A percentile compares a stretch with the other conserved stretches of the same genome.
Conservation (phyloP, 306 rosid genomes). For the Castanea sativa region DNA sequence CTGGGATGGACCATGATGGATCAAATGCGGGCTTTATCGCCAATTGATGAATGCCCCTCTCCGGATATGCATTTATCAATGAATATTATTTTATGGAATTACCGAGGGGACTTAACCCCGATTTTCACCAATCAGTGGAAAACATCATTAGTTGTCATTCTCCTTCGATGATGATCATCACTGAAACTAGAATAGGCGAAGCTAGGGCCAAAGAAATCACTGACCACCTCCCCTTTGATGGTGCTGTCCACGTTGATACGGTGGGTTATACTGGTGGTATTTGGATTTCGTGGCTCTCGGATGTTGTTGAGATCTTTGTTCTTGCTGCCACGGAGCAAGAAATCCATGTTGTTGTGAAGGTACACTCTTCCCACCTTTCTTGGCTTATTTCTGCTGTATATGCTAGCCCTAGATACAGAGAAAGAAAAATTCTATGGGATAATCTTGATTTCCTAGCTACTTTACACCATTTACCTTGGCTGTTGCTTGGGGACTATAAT, state of each 20-base stretch:
- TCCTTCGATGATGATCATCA: neutral
- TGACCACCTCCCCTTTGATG: neutral
- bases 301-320: neutral
- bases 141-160: no score
- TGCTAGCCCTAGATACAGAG: neutral
- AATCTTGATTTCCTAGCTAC: neutral
- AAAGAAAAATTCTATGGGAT: neutral
- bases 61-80: no score
- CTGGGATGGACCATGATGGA: no score
- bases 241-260: neutral
- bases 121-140: no score
- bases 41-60: no score
- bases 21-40: no score
- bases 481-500: neutral
- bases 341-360: neutral
- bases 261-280: neutral
- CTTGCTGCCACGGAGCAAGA: neutral
- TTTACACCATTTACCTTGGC: neutral
- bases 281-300: neutral
- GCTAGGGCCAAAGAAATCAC: neutral
- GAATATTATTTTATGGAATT: neutral
- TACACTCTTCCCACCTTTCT: neutral
- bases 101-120: neutral
- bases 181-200: neutral
- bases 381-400: neutral